Base-by-base conservation (phyloP, 2,329 filamentous ascomycete species). In the Sporothrix variecibatus region DNA sequence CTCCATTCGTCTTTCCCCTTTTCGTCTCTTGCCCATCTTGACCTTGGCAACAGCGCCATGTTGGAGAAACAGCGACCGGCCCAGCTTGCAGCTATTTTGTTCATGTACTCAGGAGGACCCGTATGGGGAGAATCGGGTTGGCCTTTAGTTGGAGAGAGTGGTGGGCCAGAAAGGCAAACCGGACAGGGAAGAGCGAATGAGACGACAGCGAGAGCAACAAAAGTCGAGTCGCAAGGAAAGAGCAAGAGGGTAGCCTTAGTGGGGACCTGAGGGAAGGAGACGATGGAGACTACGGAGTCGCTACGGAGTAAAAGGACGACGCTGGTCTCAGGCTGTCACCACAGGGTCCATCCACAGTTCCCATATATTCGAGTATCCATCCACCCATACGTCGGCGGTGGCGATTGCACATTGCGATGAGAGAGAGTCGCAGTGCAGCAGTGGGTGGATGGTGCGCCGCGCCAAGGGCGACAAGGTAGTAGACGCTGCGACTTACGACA, bases 11-110 rank as follows among this genome's bases (percentile, higher is more conserved):
- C 38, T 46, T 67, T 67, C 38, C 62, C 38, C 26, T 43, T 46
- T 67, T 67, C 62, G 62, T 46, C 38, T 67, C 71, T 46, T 58
- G 31, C 34, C 49, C 34, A 17, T 68, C 4, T 34, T 56, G 7
- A 26, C 51, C 70, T 71, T 58, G 20, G 68, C 68, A 53, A 43
- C 49, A 26, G 31, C 8, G 11, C 34, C 23, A 4, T 26, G 34
- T 58, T 60, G 68, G 51, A 71, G 49, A 58, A 70, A 28, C 49
- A 67, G 62, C 62, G 62, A 28, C 38, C 62, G 23, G 28, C 62
- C 20, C 6, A 49, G 23, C 23, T 15, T 53, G 67, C 67, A 31
- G 15, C 64, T 65, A 46, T 68, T 31, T 17, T 26, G 40, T n/a
- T 49, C 43, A 49, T 15, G 43, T 17, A 49, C n/a, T n/a, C n/a